Percentiles rank a stretch among this genome's conserved stretches.
Conservation (phyloP, 2,329 filamentous ascomycete genomes). For the Claviceps arundinis region DNA sequence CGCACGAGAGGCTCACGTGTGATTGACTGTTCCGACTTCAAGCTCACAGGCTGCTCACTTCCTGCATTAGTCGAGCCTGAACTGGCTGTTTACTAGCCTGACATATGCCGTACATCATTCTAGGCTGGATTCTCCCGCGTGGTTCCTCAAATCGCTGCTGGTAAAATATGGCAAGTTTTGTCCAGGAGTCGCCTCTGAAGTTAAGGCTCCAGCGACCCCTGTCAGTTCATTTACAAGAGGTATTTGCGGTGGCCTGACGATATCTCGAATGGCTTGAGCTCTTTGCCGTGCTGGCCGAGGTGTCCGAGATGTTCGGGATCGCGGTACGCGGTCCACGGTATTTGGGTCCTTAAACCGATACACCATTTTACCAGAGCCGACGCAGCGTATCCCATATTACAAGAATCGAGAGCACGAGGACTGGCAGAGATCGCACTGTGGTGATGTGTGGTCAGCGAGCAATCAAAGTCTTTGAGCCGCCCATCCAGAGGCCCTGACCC, state of each 20-base stretch:
- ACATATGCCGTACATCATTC: background rate
- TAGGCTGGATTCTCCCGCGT: background rate
- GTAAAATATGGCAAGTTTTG: slow-evolving; percentile 2
- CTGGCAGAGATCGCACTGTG: slow-evolving; percentile 4
- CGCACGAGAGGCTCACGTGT: background rate
- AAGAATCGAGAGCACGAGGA: slow-evolving; percentile 5
- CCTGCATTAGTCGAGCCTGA: slow-evolving; percentile 1
- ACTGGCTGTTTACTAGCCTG: background rate
- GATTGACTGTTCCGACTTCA: background rate
- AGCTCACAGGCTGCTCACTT: background rate
- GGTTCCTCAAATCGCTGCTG: slow-evolving; percentile 2
- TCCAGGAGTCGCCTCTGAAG: slow-evolving; percentile 4
- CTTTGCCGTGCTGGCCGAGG: background rate
- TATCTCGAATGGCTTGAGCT: background rate
- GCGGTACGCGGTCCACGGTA: background rate
- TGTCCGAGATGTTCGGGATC: background rate
- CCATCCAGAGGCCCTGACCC: background rate
- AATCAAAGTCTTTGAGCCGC: background rate
- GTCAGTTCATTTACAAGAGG: slow-evolving; percentile 3
- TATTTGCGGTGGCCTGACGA: background rate
- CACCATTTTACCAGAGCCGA: slow-evolving; percentile 3
- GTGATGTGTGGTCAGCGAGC: background rate
- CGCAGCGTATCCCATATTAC: slow-evolving; percentile 1
- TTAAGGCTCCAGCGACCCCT: slow-evolving; percentile 7
- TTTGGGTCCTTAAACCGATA: slow-evolving; percentile 6